These are phyloP conservation scores for Eutypella sp. DNA, from an alignment of 2,329 filamentous ascomycete genomes.

Conservation along the genomic window DNA sequence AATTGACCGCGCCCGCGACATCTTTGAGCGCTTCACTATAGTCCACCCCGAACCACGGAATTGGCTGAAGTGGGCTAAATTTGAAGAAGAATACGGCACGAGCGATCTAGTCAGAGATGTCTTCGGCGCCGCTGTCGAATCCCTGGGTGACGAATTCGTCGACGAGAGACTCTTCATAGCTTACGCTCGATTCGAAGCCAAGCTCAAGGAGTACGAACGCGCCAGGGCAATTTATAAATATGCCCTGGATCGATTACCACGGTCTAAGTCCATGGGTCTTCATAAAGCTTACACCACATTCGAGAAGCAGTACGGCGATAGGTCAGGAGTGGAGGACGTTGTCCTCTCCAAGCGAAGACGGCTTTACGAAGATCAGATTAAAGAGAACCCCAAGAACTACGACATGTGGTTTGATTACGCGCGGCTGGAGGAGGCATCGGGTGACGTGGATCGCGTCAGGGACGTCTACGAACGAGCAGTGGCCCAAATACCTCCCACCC, in stretches of 20 bases:
- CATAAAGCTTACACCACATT: constrained; percentile 97
- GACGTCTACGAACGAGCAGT: constrained; percentile 96
- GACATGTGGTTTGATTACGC: constrained; percentile 97
- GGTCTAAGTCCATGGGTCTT: constrained; percentile 76
- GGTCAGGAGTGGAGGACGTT: constrained; percentile 90
- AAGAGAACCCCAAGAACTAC: constrained; percentile 93
- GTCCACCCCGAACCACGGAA: constrained; percentile 93
- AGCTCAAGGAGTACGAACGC: constrained; percentile 91
- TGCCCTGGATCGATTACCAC: constrained; percentile 82
- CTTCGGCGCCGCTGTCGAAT: constrained; percentile 82
- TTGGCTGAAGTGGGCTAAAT: constrained; percentile 98
- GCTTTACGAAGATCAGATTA: constrained; percentile 90
- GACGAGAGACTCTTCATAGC: constrained; percentile 94
- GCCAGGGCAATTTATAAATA: constrained; percentile 96
- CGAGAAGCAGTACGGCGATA: constrained; percentile 95
- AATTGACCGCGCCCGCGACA: constrained; percentile 80
- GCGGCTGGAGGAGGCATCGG: constrained; percentile 78
- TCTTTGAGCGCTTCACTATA: constrained; percentile 85
- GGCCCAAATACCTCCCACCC: constrained; percentile 87
- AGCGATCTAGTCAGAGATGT: constrained; percentile 89
- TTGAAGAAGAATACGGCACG: constrained; percentile 93
- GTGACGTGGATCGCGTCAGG: constrained; percentile 75
- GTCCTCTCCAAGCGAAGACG: constrained; percentile 90
- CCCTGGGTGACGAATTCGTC: constrained; percentile 88
- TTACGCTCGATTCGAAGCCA: constrained; percentile 91